Conservation (phyloP, 345 rosid species). For the Eucalyptus globulus region DNA sequence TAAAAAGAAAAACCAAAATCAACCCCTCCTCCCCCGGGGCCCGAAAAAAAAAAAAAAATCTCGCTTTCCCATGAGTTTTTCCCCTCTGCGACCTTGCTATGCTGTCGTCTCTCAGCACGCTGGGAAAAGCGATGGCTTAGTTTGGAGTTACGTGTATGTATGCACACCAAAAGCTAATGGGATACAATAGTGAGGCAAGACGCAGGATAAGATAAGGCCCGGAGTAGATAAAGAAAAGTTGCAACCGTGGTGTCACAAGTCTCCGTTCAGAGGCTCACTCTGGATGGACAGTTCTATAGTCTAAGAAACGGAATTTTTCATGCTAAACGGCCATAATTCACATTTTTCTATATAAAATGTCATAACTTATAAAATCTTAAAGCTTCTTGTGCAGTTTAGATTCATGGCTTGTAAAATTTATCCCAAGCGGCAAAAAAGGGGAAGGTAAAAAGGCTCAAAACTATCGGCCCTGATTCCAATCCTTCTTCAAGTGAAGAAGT, state of each 20-base stretch:
- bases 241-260: rapidly evolving
- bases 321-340: background rate
- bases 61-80: background rate
- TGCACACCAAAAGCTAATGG: background rate
- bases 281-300: background rate
- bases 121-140: background rate
- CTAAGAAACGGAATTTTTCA: background rate
- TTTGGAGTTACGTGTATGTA: background rate
- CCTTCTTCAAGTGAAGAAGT: background rate
- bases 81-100: background rate
- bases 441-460: background rate
- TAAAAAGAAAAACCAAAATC: no score
- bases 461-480: background rate
- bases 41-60: background rate
- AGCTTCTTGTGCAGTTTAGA: background rate
- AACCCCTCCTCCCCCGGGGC: no score
- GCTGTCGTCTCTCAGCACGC: background rate
- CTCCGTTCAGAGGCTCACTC: background rate
- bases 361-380: background rate
- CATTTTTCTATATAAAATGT: background rate
- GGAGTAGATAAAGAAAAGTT: background rate
- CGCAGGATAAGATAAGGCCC: background rate
- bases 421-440: rapidly evolving
- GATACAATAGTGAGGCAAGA: background rate
- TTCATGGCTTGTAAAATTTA: background rate